Evolutionary conservation across 176 grass and related monocot genomes (phyloP).

Genomic region (Bolboschoenus planiculmis): DNA sequence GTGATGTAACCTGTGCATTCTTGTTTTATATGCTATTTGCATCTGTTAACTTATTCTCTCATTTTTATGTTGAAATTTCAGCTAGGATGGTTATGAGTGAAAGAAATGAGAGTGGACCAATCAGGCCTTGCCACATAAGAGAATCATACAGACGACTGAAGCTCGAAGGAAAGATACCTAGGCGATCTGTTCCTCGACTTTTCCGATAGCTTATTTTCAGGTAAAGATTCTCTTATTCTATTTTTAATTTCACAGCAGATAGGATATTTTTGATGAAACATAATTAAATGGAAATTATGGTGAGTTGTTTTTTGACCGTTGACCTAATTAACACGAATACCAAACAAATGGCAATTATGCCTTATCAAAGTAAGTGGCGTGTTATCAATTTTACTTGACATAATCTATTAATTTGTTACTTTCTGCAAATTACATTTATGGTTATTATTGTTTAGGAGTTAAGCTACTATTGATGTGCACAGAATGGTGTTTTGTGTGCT

Average conservation of each 20-base stretch:
- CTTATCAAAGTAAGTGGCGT: background rate
- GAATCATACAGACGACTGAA: conserved; percentile 89
- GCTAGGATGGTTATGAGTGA: conserved; percentile 80
- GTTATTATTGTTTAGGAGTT: background rate
- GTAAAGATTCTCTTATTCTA: background rate
- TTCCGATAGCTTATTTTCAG: conserved; percentile 47
- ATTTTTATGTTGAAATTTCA: conserved; percentile 33
- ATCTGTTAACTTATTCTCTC: background rate
- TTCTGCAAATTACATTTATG: background rate
- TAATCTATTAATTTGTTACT: background rate
- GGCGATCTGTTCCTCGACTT: conserved; percentile 68
- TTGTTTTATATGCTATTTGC: background rate
- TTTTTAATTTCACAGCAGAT: background rate
- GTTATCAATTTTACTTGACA: background rate
- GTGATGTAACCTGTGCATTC: background rate
- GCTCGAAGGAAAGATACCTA: conserved; percentile 91
- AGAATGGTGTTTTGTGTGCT: background rate
- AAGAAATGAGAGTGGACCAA: conserved; percentile 86
- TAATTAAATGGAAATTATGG: background rate
- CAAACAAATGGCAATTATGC: background rate
- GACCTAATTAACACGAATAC: background rate
- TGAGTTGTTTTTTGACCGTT: background rate
- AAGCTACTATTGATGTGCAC: background rate
- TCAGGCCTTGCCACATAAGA: conserved; percentile 93
- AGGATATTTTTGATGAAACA: background rate